Percentiles rank a stretch among this genome's conserved stretches.
Evolutionary conservation across 768 basidiomycete genomes (phyloP).

Genomic region (Phylloporus scabripes): DNA sequence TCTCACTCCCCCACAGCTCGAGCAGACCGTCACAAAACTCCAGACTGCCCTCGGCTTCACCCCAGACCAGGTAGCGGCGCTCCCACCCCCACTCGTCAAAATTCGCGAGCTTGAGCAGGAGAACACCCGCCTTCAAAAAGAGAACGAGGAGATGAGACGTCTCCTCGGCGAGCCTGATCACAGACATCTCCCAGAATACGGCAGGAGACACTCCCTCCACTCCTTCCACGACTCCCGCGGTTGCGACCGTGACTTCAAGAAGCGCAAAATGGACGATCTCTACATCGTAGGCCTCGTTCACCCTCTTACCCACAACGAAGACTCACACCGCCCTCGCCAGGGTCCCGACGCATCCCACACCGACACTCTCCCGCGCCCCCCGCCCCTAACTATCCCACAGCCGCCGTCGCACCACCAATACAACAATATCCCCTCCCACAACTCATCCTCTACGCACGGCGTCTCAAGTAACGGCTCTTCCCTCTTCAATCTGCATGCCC

Average conservation of each 20-base stretch:
- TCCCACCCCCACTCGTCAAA: conserved; percentile 67
- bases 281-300: conserved; percentile 41
- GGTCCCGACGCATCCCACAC: conserved; percentile 43
- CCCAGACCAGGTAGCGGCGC: conserved; percentile 66
- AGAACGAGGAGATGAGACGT: conserved; percentile 71
- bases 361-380: conserved; percentile 36
- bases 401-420: conserved; percentile 48
- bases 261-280: conserved; percentile 56
- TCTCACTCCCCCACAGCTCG: conserved; percentile 46
- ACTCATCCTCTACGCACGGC: conserved; percentile 36
- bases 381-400: conserved; percentile 61
- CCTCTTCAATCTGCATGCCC: conserved; percentile 48
- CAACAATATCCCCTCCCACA: conserved; percentile 35
- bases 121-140: conserved; percentile 60
- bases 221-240: conserved; percentile 45
- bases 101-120: conserved; percentile 83
- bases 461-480: conserved; percentile 36
- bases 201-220: conserved; percentile 41
- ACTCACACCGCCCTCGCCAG: conserved; percentile 21
- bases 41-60: conserved; percentile 69
- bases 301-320: not conserved
- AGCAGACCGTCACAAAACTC: conserved; percentile 80
- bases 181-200: conserved; percentile 37
- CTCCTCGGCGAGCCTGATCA: conserved; percentile 48
- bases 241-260: conserved; percentile 57